Percentiles rank a stretch among this genome's conserved stretches.
Evolutionary conservation across 2,329 filamentous ascomycete genomes (phyloP).

Genomic region (Hymenoscyphus linearis): DNA sequence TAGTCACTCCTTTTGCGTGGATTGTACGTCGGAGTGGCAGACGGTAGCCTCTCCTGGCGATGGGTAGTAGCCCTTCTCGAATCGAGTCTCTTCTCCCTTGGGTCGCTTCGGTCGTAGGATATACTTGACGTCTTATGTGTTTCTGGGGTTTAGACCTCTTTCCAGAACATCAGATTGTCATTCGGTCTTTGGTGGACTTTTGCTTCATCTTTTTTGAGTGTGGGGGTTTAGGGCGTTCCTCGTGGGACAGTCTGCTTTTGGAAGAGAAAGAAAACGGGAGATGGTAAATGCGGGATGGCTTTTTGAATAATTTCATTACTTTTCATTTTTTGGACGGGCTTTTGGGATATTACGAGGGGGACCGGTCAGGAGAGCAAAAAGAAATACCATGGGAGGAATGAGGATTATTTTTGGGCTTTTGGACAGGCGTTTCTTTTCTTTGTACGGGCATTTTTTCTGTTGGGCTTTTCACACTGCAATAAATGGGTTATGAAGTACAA

Average conservation of each 20-base stretch:
- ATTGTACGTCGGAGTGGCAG: conserved; percentile 8
- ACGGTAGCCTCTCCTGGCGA: not conserved
- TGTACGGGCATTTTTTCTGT: not conserved
- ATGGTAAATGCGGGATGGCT: not conserved
- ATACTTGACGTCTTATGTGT: not conserved
- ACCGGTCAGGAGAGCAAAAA: not conserved
- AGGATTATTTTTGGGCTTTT: too few relatives aligned
- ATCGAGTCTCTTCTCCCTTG: too few relatives aligned
- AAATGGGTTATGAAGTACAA: too few relatives aligned
- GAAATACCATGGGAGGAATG: not conserved
- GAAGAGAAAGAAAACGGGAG: not conserved
- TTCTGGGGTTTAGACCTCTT: too few relatives aligned
- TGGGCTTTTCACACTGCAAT: not conserved
- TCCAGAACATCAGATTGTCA: too few relatives aligned
- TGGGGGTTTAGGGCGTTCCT: too few relatives aligned
- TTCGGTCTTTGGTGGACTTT: too few relatives aligned
- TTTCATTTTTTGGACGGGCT: not conserved
- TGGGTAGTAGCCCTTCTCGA: not conserved
- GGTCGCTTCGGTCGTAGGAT: too few relatives aligned
- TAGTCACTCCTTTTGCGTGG: conserved; percentile 18
- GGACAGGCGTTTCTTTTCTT: not conserved
- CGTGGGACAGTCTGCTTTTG: too few relatives aligned
- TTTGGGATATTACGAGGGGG: not conserved
- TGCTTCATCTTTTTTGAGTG: too few relatives aligned
- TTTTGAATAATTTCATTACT: not conserved